Conservation (phyloP, 768 basidiomycete species). For the Agaricus blazei region DNA sequence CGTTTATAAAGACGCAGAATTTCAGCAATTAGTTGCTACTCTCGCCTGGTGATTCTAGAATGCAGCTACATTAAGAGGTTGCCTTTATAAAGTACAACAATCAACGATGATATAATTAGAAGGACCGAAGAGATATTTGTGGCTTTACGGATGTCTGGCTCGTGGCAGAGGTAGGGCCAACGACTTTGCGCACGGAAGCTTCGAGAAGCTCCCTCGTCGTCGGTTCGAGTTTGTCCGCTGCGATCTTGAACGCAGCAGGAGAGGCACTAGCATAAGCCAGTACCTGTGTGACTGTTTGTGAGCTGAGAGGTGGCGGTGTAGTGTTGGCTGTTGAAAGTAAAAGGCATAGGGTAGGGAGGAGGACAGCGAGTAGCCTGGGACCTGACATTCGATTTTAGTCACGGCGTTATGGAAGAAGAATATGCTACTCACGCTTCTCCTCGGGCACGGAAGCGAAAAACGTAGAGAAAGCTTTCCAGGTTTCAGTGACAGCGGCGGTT, state of each 20-base stretch:
- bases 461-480: constrained; percentile 73
- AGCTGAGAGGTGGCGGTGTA: constrained; percentile 41
- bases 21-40: too few relatives aligned
- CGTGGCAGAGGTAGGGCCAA: constrained; percentile 34
- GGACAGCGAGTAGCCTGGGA: constrained; percentile 58
- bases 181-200: constrained; percentile 68
- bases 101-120: constrained; percentile 31
- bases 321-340: constrained; percentile 46
- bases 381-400: constrained; percentile 33
- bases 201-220: constrained; percentile 62
- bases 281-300: constrained; percentile 60
- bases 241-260: constrained; percentile 81
- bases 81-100: not conserved
- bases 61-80: too few relatives aligned
- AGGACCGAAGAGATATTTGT: constrained; percentile 74
- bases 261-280: constrained; percentile 66
- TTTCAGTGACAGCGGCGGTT: constrained; percentile 63
- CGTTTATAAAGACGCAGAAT: too few relatives aligned
- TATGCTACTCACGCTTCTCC: constrained; percentile 50
- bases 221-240: constrained; percentile 60
- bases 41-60: too few relatives aligned
- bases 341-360: constrained; percentile 72
- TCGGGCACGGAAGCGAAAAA: constrained; percentile 55
- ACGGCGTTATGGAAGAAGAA: not conserved
- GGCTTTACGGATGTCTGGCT: constrained; percentile 48